These are phyloP conservation scores for Epichloe elymi DNA, from an alignment of 2,329 filamentous ascomycete species.

Conservation along the genomic window DNA sequence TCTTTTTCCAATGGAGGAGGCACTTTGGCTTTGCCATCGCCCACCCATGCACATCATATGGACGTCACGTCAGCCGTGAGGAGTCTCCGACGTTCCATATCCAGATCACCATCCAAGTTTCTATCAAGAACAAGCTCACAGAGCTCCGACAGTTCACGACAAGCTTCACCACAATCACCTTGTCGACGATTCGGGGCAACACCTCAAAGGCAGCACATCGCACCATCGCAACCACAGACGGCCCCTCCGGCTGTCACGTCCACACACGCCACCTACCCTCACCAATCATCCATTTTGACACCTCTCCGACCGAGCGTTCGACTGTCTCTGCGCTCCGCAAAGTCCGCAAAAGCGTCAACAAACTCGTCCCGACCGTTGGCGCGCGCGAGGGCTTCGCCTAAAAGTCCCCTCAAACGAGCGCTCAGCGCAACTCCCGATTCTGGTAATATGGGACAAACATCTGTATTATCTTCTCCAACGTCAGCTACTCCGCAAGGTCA, in stretches of 20 bases:
- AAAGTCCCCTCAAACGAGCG: slow-evolving; percentile 69
- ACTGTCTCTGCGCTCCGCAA: slow-evolving; percentile 50
- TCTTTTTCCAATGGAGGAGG: slow-evolving; percentile 51
- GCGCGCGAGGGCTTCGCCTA: slow-evolving; percentile 58
- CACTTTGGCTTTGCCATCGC: slow-evolving; percentile 76
- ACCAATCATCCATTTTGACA: slow-evolving; percentile 41
- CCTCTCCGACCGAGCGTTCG: slow-evolving; percentile 55
- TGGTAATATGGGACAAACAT: slow-evolving; percentile 47
- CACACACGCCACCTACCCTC: slow-evolving; percentile 16
- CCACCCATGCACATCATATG: slow-evolving; percentile 69
- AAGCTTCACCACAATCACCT: slow-evolving; percentile 36
- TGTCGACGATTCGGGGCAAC: slow-evolving; percentile 30
- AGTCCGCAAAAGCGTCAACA: slow-evolving; percentile 41
- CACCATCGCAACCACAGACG: slow-evolving; percentile 20
- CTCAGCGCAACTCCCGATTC: slow-evolving; percentile 58
- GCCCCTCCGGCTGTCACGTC: slow-evolving; percentile 22
- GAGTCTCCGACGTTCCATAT: slow-evolving; percentile 75
- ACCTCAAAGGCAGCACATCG: slow-evolving; percentile 21
- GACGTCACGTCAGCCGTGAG: slow-evolving; percentile 72
- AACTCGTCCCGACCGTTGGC: slow-evolving; percentile 39
- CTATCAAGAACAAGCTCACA: slow-evolving; percentile 39
- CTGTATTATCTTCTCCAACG: slow-evolving; percentile 24
- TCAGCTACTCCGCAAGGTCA: slow-evolving; percentile 28
- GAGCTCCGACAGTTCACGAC: slow-evolving; percentile 33
- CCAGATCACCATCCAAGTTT: slow-evolving; percentile 88